Conservation (phyloP, 2,329 filamentous ascomycete genomes). For the Helotiales sp. region DNA sequence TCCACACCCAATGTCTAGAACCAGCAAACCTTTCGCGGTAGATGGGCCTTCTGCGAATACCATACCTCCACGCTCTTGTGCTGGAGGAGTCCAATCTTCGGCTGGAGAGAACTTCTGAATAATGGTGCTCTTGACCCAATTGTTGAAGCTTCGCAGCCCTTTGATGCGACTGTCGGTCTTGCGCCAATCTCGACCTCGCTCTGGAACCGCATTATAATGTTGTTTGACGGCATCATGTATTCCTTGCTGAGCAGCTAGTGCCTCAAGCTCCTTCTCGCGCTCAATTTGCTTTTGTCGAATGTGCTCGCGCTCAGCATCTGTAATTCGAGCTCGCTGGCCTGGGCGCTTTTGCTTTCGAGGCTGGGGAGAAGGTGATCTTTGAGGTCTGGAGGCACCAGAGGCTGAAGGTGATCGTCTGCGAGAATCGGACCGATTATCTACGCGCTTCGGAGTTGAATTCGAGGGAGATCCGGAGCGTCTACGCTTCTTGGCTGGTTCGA, state of each 20-base stretch:
- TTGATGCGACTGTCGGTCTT: constrained; percentile 95
- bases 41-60: constrained; percentile 41
- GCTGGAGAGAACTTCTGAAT: constrained; percentile 95
- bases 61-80: constrained; percentile 54
- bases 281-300: constrained; percentile 64
- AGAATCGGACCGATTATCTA: constrained; percentile 30
- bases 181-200: constrained; percentile 92
- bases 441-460: constrained; percentile 36
- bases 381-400: constrained; percentile 32
- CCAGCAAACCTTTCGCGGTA: constrained; percentile 65
- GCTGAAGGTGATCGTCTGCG: constrained; percentile 38
- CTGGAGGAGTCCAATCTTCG: constrained; percentile 71
- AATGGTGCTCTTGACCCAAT: constrained; percentile 97
- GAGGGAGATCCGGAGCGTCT: constrained; percentile 47
- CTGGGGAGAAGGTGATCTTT: constrained; percentile 41
- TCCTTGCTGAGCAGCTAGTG: constrained; percentile 50
- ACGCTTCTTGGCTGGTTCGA: constrained; percentile 49
- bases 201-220: constrained; percentile 95
- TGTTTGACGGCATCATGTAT: constrained; percentile 87
- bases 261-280: constrained; percentile 56
- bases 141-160: constrained; percentile 92
- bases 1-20: constrained; percentile 94
- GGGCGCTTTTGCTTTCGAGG: constrained; percentile 74
- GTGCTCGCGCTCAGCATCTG: constrained; percentile 68
- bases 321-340: constrained; percentile 69